Evolutionary conservation across 352 stramenopile species (phyloP), one percentile per base, ranked within the genome.

Genomic region (Elongisporangium undulatum): DNA sequence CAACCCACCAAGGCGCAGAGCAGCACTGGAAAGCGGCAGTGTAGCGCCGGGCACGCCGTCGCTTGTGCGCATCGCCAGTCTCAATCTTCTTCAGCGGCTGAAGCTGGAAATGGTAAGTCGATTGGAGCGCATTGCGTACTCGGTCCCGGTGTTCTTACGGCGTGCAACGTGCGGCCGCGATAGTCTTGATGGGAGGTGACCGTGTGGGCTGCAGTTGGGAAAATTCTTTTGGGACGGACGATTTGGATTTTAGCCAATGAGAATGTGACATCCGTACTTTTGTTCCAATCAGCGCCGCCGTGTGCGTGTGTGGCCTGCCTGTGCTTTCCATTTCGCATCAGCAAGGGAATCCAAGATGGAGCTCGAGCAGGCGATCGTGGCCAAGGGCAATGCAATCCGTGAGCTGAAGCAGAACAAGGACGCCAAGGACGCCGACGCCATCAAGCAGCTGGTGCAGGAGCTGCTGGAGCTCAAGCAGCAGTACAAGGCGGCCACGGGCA

Each of bases 331-430:
- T 41, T 41, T 8, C 29, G 29, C 29, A n/a, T 15, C 8, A 34
- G 24, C 7, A 8, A 7, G 24, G 24, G 24, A 41, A 41, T 9
- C 13, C 29, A 41, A 64, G 58, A 39, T 71, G 45, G 58, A 76
- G 61, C 56, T 89, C 34, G 80, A 68, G 41, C 67, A 71, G 56
- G 74, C 87, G 78, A 92, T 92, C 61, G 71, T 85, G 24, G 80
- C 83, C 41, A 90, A 82, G 58, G 83, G 85, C 67, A 67, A 72
- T 59, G 69, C 87, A 68, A 92, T 95, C 64, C 86, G 86, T 67
- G 75, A 78, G 49, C 72, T 95, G n/a, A 95, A 95, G 69, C 66
- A 72, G 59, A 63, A 75, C 22, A 95, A 92, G 69, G 76, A 90
- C 57, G 66, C 67, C 22, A 67, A 74, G 52, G 80, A 88, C 50